A percentile compares a stretch with the other conserved stretches of the same genome.
Evolutionary conservation across 495 filamentous ascomycete species (phyloP).

Genomic region (Lasiosphaeria hispida): DNA sequence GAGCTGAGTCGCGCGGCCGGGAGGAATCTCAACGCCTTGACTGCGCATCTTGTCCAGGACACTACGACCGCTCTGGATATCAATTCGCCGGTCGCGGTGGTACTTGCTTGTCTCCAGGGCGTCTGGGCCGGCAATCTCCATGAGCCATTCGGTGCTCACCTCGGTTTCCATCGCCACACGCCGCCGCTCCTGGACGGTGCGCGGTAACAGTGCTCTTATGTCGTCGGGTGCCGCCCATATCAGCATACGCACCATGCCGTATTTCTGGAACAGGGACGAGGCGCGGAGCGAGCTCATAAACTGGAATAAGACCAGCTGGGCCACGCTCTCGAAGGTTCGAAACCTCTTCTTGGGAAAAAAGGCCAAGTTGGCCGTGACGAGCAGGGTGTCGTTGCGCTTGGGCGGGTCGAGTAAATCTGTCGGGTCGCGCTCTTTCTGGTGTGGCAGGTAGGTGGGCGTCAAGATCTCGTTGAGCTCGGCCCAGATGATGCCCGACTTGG

Average conservation of each 20-base stretch:
- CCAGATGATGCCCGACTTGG: constrained; percentile 49
- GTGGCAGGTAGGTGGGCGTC: constrained; percentile 44
- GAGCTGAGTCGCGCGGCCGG: constrained; percentile 30
- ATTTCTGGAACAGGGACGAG: constrained; percentile 52
- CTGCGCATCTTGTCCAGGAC: constrained; percentile 34
- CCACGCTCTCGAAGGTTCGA: constrained; percentile 37
- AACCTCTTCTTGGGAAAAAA: constrained; percentile 39
- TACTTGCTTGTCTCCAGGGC: constrained; percentile 10
- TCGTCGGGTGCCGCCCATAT: constrained; percentile 56
- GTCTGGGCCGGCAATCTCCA: constrained; percentile 41
- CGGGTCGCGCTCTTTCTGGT: constrained; percentile 37
- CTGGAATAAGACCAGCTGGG: constrained; percentile 45
- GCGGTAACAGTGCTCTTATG: constrained; percentile 52
- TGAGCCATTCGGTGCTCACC: constrained; percentile 48
- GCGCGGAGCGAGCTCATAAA: constrained; percentile 44
- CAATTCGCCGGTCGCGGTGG: constrained; percentile 32
- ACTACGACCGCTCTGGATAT: constrained; percentile 30
- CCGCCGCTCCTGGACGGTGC: constrained; percentile 46
- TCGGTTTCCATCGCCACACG: constrained; percentile 58
- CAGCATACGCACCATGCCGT: constrained; percentile 71
- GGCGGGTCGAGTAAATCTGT: constrained; percentile 25
- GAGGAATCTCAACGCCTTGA: constrained; percentile 28
- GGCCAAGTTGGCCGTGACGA: constrained; percentile 61
- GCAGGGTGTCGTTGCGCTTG: constrained; percentile 60
- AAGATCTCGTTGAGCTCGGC: constrained; percentile 50